Base-by-base conservation (phyloP, 169 alveolate genomes). In the Babesia bigemina region DNA sequence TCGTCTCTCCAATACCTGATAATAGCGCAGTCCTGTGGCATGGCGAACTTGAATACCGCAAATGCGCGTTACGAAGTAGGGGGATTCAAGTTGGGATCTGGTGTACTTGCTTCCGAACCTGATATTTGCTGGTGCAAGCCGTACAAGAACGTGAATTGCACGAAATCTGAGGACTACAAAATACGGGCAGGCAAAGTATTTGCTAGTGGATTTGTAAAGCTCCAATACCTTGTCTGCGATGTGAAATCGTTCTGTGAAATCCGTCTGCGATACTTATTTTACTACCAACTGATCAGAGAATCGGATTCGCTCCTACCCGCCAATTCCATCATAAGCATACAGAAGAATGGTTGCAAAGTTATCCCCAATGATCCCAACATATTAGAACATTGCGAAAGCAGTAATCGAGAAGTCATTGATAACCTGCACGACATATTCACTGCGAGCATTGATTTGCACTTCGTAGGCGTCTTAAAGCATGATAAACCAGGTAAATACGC, bases 111-210 rank as follows among this genome's bases (percentile, higher is more conserved):
- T 17, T 22, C 44, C 6, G 19, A 16, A 4, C 7, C n/a, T 33
- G 62, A 81, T 29, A 70, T 81, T 9, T 72, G 88, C 44, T 81
- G 88, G 88, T 81, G 88, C 52, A 49, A 22, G 71, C 45, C 74
- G 3, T 24, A 39, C 28, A 45, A 36, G 0, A 10, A 12, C 14
- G 16, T 9, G 28, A 36, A 14, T 7, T 81, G 88, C 33, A 36
- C 42, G n/a, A 50, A 29, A 19, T 22, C 33, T 17, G 85, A 81
- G 47, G 72, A 81, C 14, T 81, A 63, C 48, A 81, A 55, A 21
- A 22, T 42, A 6, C 66, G 42, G 22, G 42, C 73, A 10, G 83
- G 79, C 14, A 85, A 81, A 33, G 19, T 81, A 19, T 65, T 26
- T 26, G 11, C 17, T 10, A 48, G 76, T 29, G 88, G 88, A 45